Conservation (phyloP, 176 grass and related monocot species). For the Carex kokanica region DNA sequence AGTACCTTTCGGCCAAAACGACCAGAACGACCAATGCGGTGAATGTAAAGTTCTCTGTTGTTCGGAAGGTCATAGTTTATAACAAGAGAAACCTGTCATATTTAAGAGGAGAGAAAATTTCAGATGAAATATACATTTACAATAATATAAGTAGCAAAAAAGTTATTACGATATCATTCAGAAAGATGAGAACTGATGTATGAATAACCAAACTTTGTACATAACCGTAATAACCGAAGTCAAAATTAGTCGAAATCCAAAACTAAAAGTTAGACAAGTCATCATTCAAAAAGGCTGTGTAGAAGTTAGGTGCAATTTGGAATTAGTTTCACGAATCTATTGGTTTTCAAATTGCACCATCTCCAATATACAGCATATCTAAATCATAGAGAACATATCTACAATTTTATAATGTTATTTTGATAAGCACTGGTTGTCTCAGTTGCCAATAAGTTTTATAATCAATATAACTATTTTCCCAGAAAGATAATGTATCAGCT, state of each 20-base stretch:
- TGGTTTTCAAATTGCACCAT: not conserved
- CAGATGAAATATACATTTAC: not conserved
- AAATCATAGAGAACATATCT: not conserved
- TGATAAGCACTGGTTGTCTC: not conserved
- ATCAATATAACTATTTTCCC: not conserved
- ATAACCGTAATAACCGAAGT: not conserved
- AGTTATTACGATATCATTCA: not conserved
- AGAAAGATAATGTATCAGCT: not conserved
- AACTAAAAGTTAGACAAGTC: not conserved
- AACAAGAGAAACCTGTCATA: constrained; percentile 84
- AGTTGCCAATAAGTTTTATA: not conserved
- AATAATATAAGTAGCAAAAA: not conserved
- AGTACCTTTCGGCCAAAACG: constrained; percentile 96
- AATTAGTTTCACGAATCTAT: not conserved
- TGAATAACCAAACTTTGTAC: not conserved
- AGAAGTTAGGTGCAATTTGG: not conserved
- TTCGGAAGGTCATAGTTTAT: constrained; percentile 98
- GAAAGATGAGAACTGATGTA: not conserved
- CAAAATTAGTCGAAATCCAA: not conserved
- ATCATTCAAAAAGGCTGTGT: not conserved
- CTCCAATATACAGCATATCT: not conserved
- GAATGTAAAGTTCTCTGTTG: constrained; percentile 97
- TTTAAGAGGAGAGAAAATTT: not conserved
- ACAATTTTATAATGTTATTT: not conserved
- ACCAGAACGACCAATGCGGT: constrained; percentile 89